Evolutionary conservation across 495 filamentous ascomycete species (phyloP), one percentile per base, ranked within the genome.

Genomic region (Cladorrhinum samala): DNA sequence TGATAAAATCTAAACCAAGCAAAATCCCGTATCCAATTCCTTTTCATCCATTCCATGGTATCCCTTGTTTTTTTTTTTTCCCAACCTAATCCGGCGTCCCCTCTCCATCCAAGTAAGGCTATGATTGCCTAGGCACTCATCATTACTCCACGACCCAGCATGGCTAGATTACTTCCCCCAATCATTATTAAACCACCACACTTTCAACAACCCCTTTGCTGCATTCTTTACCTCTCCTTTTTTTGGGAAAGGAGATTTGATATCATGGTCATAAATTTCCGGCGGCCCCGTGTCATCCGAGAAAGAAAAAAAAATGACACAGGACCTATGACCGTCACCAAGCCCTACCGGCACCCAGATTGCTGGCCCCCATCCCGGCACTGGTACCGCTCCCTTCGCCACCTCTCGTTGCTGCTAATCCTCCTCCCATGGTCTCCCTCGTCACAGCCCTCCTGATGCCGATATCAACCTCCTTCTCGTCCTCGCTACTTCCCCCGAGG

Each of bases 311-410:
- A n/a, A n/a, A n/a, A n/a, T n/a, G n/a, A 11, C 27, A 33, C 45
- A 36, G 45, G 45, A 6, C 45, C 45, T 47, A 47, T n/a, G 30
- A 47, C 45, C 45, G 45, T 47, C 45, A 47, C 45, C 45, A 47
- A 47, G 45, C 45, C 25, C 24, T 47, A 5, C 45, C 45, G 2
- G 30, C 24, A 20, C 45, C 45, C 9, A 47, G 30, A 33, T 23
- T 47, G 5, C 45, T 23, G 21, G 17, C 21, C 21, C 19, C 42
- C 17, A 9, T 21, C 3, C 6, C 18, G 18, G 2, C 20, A 19
- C 42, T 19, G 16, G 7, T 20, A 16, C 41, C 16, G 2, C 20
- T 17, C 1, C 43, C 23, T 20, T 2, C 43, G 3, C 24, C 4
- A 14, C 42, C 42, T 24, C 18, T 21, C 42, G 24, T 20, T 45